These are phyloP conservation scores for Solanum pimpinellifolium DNA, from an alignment of 257 asterid genomes.

Conservation along the genomic window DNA sequence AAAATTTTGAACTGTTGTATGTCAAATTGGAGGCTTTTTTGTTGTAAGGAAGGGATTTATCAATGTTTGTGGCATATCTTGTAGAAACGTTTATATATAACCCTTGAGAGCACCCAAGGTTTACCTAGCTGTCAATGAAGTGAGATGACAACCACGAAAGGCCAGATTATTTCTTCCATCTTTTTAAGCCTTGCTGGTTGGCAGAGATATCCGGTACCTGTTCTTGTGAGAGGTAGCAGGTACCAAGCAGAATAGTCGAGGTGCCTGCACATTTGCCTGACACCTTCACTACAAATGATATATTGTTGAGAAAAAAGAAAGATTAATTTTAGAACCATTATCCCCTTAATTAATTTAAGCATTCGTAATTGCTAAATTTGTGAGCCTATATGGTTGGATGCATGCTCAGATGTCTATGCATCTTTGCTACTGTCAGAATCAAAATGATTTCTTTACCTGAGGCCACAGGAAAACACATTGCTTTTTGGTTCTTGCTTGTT, in stretches of 20 bases:
- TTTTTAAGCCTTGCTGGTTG: not conserved
- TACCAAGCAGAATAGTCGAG: not conserved
- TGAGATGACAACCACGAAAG: not conserved
- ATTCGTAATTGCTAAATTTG: not conserved
- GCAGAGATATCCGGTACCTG: not conserved
- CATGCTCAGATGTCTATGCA: not conserved
- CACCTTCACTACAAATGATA: not conserved
- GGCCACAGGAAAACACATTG: not conserved
- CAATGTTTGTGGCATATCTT: not conserved
- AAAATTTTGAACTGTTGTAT: not conserved
- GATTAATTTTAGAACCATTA: not conserved
- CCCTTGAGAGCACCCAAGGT: not conserved
- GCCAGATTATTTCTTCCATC: not conserved
- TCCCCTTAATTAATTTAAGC: not conserved
- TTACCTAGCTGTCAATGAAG: not conserved
- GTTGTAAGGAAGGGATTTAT: not conserved
- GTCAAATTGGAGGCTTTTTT: not conserved
- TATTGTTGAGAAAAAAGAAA: not conserved
- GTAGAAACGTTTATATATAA: not conserved
- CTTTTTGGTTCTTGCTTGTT: not conserved
- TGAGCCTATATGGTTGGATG: not conserved
- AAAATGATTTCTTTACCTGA: not conserved
- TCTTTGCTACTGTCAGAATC: not conserved
- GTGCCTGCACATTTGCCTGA: not conserved
- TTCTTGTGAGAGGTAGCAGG: not conserved